Evolutionary conservation across 352 stramenopile species (phyloP), one percentile per base, ranked within the genome.

Genomic region (Globisporangium uncinulatum): DNA sequence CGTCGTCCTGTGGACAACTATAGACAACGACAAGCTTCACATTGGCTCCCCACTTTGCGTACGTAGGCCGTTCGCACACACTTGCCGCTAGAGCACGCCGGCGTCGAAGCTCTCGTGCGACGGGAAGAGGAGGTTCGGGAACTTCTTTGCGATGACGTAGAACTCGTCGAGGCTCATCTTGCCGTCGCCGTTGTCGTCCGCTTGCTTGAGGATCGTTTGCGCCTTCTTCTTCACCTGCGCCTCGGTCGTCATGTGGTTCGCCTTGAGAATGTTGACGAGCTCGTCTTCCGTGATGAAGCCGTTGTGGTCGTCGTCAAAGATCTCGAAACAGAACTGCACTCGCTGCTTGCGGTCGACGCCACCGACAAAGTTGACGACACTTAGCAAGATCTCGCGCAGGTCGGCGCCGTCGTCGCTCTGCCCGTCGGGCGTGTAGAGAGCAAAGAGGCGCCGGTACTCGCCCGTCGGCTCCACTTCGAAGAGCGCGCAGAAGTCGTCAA

Each of bases 271-370:
- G 39, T 92, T 87, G 14, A 95, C 67, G 19, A 98, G 81, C 67
- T 98, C 90, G 41, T 91, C 75, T 53, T 93, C 71, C 0, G 84
- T 93, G 63, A 97, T 87, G 58, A 92, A 97, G 20, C 83, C 83
- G 48, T 92, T 95, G 71, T 91, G 79, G 63, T 98, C 93, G 54
- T 97, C 89, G 62, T 98, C 93, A 54, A 96, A 98, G 51, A 98
- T 87, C 21, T 96, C 89, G 63, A 98, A 98, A 59, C 87, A 94
- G 55, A 98, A 96, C 55, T 91, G 86, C 21, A 96, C 92, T 15
- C 91, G 86, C 68, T 96, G 86, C 21, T 81, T 77, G 24, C 70
- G 76, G 29, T 90, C 76, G 20, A 86, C 73, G 17, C 67, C 62
- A 3, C 73, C 74, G 55, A 96, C 71, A 65, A 97, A 97, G 56